These are phyloP conservation scores for Cymbidium sinense DNA, from an alignment of 106 monocot species.

Conservation along the genomic window DNA sequence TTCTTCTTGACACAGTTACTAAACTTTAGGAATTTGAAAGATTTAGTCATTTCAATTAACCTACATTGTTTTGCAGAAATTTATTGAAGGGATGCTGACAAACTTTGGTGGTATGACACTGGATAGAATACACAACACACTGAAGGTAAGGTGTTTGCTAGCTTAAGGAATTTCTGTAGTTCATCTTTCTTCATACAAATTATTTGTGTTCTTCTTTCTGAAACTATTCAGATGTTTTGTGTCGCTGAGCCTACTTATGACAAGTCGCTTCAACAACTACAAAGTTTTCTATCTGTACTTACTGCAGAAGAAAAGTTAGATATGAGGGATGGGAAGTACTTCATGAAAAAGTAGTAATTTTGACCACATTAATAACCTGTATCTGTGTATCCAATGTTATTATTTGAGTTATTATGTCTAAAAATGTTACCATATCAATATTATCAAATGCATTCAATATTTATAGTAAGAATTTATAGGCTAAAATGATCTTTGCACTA, in stretches of 20 bases:
- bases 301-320: slow-evolving; percentile 84
- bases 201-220: not conserved
- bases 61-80: slow-evolving; percentile 63
- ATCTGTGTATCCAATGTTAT: not conserved
- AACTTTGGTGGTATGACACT: slow-evolving; percentile 85
- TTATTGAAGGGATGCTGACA: slow-evolving; percentile 93
- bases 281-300: slow-evolving; percentile 81
- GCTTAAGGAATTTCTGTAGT: not conserved
- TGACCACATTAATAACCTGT: slow-evolving; percentile 4
- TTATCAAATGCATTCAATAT: too few species aligned
- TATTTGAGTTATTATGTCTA: too few species aligned
- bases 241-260: slow-evolving; percentile 89
- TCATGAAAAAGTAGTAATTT: slow-evolving; percentile 53
- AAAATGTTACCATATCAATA: too few species aligned
- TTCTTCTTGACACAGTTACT: not conserved
- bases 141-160: slow-evolving; percentile 51
- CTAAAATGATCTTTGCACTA: too few species aligned
- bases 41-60: not conserved
- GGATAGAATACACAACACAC: slow-evolving; percentile 92
- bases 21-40: not conserved
- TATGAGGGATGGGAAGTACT: slow-evolving; percentile 61
- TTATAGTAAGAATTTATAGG: too few species aligned
- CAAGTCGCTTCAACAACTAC: slow-evolving; percentile 93
- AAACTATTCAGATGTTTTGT: slow-evolving; percentile 83
- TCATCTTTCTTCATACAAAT: not conserved